These are phyloP conservation scores for Neocucurbitaria cava DNA, from an alignment of 2,329 filamentous ascomycete species.

Conservation along the genomic window DNA sequence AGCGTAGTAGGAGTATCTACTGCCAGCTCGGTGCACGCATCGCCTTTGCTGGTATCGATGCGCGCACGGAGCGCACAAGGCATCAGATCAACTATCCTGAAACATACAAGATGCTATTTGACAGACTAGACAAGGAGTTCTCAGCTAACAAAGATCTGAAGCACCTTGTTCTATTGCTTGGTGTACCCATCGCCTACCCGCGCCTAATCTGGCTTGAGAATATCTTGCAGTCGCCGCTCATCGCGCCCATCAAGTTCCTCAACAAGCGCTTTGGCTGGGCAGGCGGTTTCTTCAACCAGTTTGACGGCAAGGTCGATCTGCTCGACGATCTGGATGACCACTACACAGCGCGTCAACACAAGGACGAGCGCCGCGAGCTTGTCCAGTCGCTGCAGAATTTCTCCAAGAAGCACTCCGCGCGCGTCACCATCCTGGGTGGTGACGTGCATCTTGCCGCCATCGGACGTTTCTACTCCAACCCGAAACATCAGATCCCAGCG, in stretches of 20 bases:
- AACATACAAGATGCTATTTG: slow-evolving; percentile 68
- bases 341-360: slow-evolving; percentile 91
- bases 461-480: slow-evolving; percentile 70
- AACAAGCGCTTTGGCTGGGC: slow-evolving; percentile 90
- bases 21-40: slow-evolving; percentile 71
- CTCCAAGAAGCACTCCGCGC: slow-evolving; percentile 61
- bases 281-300: slow-evolving; percentile 88
- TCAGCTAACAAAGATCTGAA: slow-evolving; percentile 63
- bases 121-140: slow-evolving; percentile 61
- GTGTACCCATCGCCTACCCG: slow-evolving; percentile 73
- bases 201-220: slow-evolving; percentile 97
- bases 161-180: slow-evolving; percentile 68
- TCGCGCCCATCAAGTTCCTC: slow-evolving; percentile 86
- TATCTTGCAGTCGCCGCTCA: slow-evolving; percentile 82
- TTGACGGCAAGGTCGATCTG: slow-evolving; percentile 77
- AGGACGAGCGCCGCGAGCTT: slow-evolving; percentile 80
- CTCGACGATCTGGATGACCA: slow-evolving; percentile 72
- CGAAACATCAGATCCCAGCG: slow-evolving; percentile 62
- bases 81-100: slow-evolving; percentile 89
- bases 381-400: slow-evolving; percentile 69
- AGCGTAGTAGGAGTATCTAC: slow-evolving; percentile 66
- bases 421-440: slow-evolving; percentile 68
- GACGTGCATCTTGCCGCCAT: slow-evolving; percentile 70
- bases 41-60: slow-evolving; percentile 66
- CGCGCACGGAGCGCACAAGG: slow-evolving; percentile 77